Evolutionary conservation across 2,329 filamentous ascomycete genomes (phyloP).

Genomic region (Monilinia fructigena): DNA sequence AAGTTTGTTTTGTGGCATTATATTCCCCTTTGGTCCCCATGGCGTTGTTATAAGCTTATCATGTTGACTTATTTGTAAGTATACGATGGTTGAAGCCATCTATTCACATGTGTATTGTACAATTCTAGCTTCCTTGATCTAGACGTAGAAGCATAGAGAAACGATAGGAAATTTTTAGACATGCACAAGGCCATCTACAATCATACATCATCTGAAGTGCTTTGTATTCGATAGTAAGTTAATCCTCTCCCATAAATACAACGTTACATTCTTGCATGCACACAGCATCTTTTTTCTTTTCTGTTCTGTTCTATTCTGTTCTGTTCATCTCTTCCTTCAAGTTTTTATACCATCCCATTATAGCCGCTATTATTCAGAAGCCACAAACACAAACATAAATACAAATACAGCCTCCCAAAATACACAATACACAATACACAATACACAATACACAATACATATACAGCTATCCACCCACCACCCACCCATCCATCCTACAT

Average conservation of each 20-base stretch:
- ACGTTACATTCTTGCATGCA: background rate
- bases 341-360: no score
- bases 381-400: no score
- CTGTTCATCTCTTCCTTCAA: no score
- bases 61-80: background rate
- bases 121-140: background rate
- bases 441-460: no score
- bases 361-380: no score
- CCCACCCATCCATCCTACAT: no score
- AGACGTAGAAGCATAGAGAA: background rate
- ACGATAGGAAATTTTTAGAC: background rate
- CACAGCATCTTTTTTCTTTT: background rate
- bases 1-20: background rate
- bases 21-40: background rate
- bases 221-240: background rate
- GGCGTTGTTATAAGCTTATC: slow-evolving; percentile 1
- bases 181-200: background rate
- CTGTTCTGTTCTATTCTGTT: background rate
- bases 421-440: no score
- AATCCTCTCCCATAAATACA: background rate
- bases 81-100: background rate
- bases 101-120: background rate
- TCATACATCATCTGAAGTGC: background rate
- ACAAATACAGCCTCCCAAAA: no score
- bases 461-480: no score